Percentiles rank a stretch among this genome's conserved stretches.
Conservation (phyloP, 2,329 filamentous ascomycete species). For the Sporothrix pallida region DNA sequence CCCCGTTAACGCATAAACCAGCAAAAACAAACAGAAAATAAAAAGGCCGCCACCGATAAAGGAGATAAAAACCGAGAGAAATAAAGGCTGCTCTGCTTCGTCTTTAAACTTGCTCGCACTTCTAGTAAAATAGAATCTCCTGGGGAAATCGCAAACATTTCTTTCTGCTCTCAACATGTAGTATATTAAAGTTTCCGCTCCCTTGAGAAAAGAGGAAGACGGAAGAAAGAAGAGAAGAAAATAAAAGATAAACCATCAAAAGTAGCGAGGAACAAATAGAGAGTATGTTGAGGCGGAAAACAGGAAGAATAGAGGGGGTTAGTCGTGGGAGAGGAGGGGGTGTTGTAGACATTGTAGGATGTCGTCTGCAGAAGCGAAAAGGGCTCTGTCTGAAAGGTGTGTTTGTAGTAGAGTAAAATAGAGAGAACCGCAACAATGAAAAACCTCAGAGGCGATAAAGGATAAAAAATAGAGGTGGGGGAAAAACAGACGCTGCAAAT, state of each 20-base stretch:
- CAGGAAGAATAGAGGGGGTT: background rate
- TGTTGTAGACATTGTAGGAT: background rate
- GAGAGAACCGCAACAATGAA: slow-evolving; percentile 3
- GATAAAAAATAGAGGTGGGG: background rate
- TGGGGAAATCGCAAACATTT: background rate
- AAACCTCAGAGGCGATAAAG: background rate
- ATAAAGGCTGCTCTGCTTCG: background rate
- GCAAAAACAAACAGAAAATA: background rate
- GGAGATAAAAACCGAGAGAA: background rate
- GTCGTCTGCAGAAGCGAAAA: slow-evolving; percentile 18
- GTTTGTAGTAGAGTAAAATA: background rate
- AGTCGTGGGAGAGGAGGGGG: slow-evolving; percentile 9
- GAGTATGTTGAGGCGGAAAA: background rate
- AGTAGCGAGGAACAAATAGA: background rate
- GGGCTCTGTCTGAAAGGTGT: background rate
- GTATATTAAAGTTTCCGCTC: slow-evolving; percentile 2
- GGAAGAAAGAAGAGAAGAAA: background rate
- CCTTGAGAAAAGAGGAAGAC: background rate
- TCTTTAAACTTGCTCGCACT: background rate
- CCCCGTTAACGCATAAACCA: background rate
- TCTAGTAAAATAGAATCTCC: background rate
- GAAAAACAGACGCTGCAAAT: slow-evolving; percentile 24
- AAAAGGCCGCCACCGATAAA: background rate
- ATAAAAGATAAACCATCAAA: slow-evolving; percentile 2
- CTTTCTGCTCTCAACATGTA: slow-evolving; percentile 18